These are phyloP conservation scores for Oryza coarctata DNA, from an alignment of 176 grass and related monocot genomes.

Conservation along the genomic window DNA sequence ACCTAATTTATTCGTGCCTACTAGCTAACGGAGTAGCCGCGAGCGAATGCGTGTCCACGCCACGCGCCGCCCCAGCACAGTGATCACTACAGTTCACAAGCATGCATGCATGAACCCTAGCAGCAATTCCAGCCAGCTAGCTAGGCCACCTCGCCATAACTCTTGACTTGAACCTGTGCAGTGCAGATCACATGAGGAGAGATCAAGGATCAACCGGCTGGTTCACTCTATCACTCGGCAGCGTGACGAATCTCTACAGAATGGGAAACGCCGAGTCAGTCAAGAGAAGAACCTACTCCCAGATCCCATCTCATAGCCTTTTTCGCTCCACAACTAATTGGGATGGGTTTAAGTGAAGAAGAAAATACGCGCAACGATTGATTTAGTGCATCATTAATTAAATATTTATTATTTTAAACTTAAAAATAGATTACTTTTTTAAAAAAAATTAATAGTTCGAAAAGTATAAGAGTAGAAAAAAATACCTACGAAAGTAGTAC, in stretches of 20 bases:
- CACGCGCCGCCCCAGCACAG: conserved; percentile 40
- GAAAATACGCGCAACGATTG: too few species aligned
- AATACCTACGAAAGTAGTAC: too few species aligned
- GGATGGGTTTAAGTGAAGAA: too few species aligned
- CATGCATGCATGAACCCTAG: neutral
- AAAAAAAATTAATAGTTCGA: too few species aligned
- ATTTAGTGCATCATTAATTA: too few species aligned
- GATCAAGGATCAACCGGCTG: neutral
- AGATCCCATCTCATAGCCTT: neutral
- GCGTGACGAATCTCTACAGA: neutral
- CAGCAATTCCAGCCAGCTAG: neutral
- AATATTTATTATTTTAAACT: too few species aligned
- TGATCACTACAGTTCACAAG: neutral
- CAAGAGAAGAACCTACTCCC: conserved; percentile 20
- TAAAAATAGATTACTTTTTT: too few species aligned
- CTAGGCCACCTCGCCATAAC: conserved; percentile 18
- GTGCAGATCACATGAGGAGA: neutral
- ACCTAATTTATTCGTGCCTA: neutral
- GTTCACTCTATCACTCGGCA: neutral
- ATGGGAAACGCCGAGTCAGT: conserved; percentile 34
- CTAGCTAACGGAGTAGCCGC: too few species aligned
- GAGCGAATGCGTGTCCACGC: neutral
- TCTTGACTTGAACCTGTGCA: neutral
- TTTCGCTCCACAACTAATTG: neutral
- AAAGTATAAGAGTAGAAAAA: too few species aligned